Evolutionary conservation across 2,329 filamentous ascomycete genomes (phyloP), one percentile per base, ranked within the genome.

Genomic region (Ustilaginoidea virens): DNA sequence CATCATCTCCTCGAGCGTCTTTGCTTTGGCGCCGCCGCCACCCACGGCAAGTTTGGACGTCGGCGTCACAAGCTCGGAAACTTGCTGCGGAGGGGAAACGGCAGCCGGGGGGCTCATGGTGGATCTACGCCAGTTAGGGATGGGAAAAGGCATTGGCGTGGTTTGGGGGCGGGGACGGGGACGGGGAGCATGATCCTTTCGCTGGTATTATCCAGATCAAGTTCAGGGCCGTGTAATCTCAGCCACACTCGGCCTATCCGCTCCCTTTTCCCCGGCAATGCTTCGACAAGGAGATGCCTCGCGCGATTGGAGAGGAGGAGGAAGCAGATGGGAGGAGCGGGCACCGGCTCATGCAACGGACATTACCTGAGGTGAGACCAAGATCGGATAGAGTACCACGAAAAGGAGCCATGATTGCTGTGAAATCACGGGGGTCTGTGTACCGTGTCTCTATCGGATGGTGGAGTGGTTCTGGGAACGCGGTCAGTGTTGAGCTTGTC

Each of bases 201-300:
- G 85, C 85, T 85, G 80, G 82, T 82, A 90, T 90, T 87, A 87
- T 86, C 82, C 80, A 82, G 80, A 86, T 87, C 81, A 87, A 87
- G 80, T 87, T 83, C 41, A 61, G 65, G 64, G 77, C 82, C 80
- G 81, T 90, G 79, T 90, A 74, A 74, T 90, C 80, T 87, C 77
- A 82, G 52, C 54, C 49, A 48, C 51, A 36, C 34, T 35, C 45
- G 33, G 41, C 41, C 36, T 23, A 7, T 32, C 31, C 21, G 11
- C 20, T 21, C 25, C 6, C n/a, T 14, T 16, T 11, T 20, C 6
- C 17, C 12, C 8, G 6, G 9, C 8, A 10, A 16, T 11, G 10
- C 22, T 3, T 9, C 7, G 14, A 25, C 24, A 25, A 15, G 2
- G 12, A 7, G 13, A 24, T 7, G 7, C 7, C 13, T 12, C n/a